Base-by-base conservation (phyloP, 2,329 filamentous ascomycete genomes). In the Aspergillus pseudoglaucus region DNA sequence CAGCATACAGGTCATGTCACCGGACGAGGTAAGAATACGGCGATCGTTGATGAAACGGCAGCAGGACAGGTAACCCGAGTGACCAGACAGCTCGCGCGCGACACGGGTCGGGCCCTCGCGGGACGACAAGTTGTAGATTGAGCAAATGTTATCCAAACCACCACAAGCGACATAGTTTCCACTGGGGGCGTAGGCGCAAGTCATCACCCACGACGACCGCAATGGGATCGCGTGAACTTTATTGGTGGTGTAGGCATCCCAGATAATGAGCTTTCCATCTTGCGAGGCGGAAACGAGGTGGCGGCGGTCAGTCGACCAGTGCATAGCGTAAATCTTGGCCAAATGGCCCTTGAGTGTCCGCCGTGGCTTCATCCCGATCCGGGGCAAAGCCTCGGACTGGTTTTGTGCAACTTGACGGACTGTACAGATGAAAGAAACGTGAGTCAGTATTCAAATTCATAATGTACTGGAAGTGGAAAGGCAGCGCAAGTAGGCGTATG, bases 271-370 rank as follows among this genome's bases (percentile, higher is more conserved):
- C 78, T 98, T 98, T 70, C 93, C 93, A 65, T 98, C 93, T 74
- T 98, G 93, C 60, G 93, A 98, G 55, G 93, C 93, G 10, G 93
- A 97, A 45, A 98, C 93, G 52, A 97, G 83, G 73, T 97, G 93
- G 72, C 93, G 85, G 66, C 93, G 84, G 74, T 98, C 93, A 56
- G 93, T 98, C 30, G 93, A 97, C 93, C 93, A 98, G 78, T 98
- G 93, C 93, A 98, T 98, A 63, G 93, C 93, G 73, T 98, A 98
- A 64, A 98, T 98, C 77, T 98, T 98, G 63, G 93, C 93, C 59
- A 98, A 76, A 79, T 98, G 93, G 58, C 93, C 93, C 77, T 97
- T 97, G 59, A 98, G 80, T 44, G 90, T 96, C 64, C 90, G 87
- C 77, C 95, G 93, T 56, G 91, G 88, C 80, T 93, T 95, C 93